phyloP scores from a whole-genome alignment of 306 rosid genomes.

The Cucumis sativus region DNA sequence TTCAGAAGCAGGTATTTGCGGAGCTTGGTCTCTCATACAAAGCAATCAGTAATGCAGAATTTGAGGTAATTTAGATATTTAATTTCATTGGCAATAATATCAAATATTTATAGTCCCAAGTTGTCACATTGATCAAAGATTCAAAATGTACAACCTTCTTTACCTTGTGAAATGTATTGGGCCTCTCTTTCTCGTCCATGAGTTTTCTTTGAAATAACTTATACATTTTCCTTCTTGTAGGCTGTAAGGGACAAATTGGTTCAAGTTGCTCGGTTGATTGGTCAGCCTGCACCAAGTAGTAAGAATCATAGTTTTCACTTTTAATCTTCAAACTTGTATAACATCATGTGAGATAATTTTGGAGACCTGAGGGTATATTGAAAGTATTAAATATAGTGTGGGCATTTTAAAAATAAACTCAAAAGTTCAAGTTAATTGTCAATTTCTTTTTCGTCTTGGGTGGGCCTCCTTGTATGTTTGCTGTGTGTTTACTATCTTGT shows the following conservation, averaged over 20 bases:
- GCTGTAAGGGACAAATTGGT: constrained; percentile 50
- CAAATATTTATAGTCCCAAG: neutral
- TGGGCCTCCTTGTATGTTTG: neutral
- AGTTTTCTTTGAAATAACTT: neutral
- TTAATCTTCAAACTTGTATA: neutral
- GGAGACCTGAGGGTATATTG: too few relatives aligned
- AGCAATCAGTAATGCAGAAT: constrained; percentile 50
- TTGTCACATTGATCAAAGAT: neutral
- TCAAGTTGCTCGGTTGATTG: constrained; percentile 60
- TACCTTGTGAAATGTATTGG: neutral
- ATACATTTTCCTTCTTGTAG: constrained; percentile 24
- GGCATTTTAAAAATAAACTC: neutral
- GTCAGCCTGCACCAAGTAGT: constrained; percentile 45
- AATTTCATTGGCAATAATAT: neutral
- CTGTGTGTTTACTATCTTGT: neutral
- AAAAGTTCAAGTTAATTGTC: neutral
- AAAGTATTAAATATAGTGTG: too few relatives aligned
- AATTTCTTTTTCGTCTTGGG: neutral
- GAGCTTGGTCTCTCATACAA: constrained; percentile 59
- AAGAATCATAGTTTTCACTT: constrained; percentile 19
- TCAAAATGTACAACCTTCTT: neutral
- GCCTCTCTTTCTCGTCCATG: neutral
- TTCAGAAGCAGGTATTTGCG: constrained; percentile 58
- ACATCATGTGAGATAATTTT: neutral
- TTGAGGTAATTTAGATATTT: constrained; percentile 43